Conservation (phyloP, 1,284 basidiomycete genomes). For the Melanopsichium pennsylvanicum region DNA sequence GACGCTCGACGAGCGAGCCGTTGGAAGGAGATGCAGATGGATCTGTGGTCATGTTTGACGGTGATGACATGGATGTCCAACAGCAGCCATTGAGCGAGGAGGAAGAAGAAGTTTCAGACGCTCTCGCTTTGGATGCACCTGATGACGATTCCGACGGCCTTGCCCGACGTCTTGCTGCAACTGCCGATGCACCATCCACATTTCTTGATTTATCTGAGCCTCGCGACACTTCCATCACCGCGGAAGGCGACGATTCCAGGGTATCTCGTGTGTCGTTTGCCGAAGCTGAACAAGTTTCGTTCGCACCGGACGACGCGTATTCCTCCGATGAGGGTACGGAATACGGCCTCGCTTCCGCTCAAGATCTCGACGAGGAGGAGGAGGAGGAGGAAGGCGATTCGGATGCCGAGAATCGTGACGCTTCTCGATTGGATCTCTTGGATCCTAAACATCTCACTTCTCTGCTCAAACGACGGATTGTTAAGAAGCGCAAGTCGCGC, state of each 20-base stretch:
- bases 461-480: constrained; percentile 38
- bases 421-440: constrained; percentile 20
- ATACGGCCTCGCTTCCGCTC: constrained; percentile 16
- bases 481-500: constrained; percentile 41
- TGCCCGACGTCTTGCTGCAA: constrained; percentile 11
- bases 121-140: constrained; percentile 19
- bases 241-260: constrained; percentile 12
- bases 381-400: constrained; percentile 23
- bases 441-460: constrained; percentile 40
- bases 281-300: constrained; percentile 26
- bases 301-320: constrained; percentile 26
- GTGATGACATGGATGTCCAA: constrained; percentile 10
- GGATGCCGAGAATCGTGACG: constrained; percentile 13
- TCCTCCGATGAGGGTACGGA: constrained; percentile 33
- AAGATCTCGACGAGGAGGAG: constrained; percentile 10
- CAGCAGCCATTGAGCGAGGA: constrained; percentile 14
- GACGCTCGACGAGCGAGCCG: constrained; percentile 37
- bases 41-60: constrained; percentile 34
- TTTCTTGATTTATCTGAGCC: constrained; percentile 5
- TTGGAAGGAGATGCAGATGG: constrained; percentile 32
- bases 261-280: constrained; percentile 28
- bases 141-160: constrained; percentile 31
- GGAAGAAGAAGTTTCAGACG: constrained; percentile 31
- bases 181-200: too few species aligned
- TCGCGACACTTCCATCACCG: constrained; percentile 4